A percentile compares a stretch with the other conserved stretches of the same genome.
These are phyloP conservation scores for Dujonia santamariae DNA, from an alignment of 1,139 yeast species.

Conservation along the genomic window DNA sequence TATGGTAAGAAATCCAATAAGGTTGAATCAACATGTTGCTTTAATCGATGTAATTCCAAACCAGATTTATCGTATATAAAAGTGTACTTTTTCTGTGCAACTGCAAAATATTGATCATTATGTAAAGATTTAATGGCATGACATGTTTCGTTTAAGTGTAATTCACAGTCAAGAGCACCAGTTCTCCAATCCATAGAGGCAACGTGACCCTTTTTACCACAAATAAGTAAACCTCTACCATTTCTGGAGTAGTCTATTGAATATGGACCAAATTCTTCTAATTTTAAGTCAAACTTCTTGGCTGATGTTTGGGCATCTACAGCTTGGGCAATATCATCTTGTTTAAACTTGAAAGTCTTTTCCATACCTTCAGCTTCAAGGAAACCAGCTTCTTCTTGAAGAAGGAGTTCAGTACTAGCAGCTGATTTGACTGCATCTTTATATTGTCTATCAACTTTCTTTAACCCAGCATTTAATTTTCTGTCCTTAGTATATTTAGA, in stretches of 20 bases:
- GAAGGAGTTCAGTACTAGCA: conserved; percentile 78
- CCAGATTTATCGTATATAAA: conserved; percentile 92
- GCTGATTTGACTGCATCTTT: conserved; percentile 78
- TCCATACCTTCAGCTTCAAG: conserved; percentile 95
- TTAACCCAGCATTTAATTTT: conserved; percentile 62
- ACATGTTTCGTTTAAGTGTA: conserved; percentile 84
- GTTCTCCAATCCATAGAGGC: conserved; percentile 96
- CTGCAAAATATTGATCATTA: conserved; percentile 92
- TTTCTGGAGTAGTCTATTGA: conserved; percentile 76
- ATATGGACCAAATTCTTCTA: conserved; percentile 87
- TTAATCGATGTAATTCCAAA: conserved; percentile 84
- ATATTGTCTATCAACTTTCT: conserved; percentile 68
- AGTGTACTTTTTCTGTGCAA: conserved; percentile 93
- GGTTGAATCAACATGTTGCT: conserved; percentile 85
- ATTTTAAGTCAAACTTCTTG: conserved; percentile 70
- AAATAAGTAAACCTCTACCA: conserved; percentile 80
- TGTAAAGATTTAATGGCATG: conserved; percentile 88
- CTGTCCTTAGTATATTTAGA: conserved; percentile 47
- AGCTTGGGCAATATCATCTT: conserved; percentile 70
- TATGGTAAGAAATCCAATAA: conserved; percentile 86
- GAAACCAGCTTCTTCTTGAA: conserved; percentile 81
- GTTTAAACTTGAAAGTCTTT: conserved; percentile 80
- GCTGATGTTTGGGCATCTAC: conserved; percentile 77
- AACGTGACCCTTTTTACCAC: conserved; percentile 91
- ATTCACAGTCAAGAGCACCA: conserved; percentile 77